Base-by-base conservation (phyloP, 495 filamentous ascomycete species). In the Wilcoxina mikolae region DNA sequence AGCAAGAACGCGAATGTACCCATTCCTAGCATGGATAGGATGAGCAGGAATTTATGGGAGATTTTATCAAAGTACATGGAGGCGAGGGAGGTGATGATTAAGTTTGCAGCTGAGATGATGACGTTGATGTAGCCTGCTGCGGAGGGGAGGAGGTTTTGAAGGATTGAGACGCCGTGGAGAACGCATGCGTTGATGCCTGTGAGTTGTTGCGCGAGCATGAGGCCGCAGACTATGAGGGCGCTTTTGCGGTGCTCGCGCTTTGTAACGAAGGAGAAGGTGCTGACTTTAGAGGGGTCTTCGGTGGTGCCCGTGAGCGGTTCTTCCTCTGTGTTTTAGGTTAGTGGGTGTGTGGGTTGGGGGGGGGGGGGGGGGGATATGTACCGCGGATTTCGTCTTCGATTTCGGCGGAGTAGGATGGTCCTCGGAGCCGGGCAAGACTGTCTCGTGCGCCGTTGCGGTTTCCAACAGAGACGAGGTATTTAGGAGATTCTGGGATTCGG, bases 151-250 rank as follows among this genome's bases (percentile, higher is more conserved):
- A 95, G 77, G 42, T 74, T 77, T 31, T 80, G 76, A 31, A 98
- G 74, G 1, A 96, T 78, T 3, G 84, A 85, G 2, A 98, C 91
- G 5, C 87, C 91, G 69, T 98, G 96, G 87, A 98, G 95, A 67
- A 98, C 81, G 60, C 96, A 87, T 53, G 84, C 88, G 73, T 98
- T 98, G 70, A 98, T 87, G 25, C 90, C 89, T 27, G 79, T 83
- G 22, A 98, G 73, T 64, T 98, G 91, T 62, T 98, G 91, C 7
- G 85, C 81, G 31, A 89, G 70, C 93, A 96, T 96, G 58, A 95
- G 81, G 3, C 81, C 86, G 18, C 89, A 77, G 12, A 95, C 87
- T 2, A 88, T 85, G 53, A 94, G 70, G 38, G 94, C 80, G 20
- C 85, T 86, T 0, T 82, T 81, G 4, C 83, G 81, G 60, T 83